These are phyloP conservation scores for Dissophora globulifera DNA, from an alignment of 192 early-diverging fungal species.

Conservation along the genomic window DNA sequence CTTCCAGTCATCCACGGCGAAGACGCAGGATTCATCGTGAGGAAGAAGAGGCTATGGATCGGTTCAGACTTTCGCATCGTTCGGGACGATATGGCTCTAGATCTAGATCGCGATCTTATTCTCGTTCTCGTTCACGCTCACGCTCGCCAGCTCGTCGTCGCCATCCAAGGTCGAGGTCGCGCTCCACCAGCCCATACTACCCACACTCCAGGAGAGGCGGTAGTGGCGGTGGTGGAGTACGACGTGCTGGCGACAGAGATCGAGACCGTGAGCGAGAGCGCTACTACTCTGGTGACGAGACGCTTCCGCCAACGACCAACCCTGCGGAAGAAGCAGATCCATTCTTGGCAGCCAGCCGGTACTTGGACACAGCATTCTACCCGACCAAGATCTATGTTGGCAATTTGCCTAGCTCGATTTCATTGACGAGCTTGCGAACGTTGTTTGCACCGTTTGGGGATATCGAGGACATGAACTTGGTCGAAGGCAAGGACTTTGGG, in stretches of 20 bases:
- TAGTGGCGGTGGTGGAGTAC: constrained; percentile 13
- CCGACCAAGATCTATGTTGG: constrained; percentile 64
- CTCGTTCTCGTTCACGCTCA: constrained; percentile 31
- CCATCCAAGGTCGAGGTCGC: constrained; percentile 37
- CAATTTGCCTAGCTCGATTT: constrained; percentile 49
- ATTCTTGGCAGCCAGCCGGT: constrained; percentile 58
- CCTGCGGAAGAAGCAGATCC: constrained; percentile 38
- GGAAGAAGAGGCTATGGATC: constrained; percentile 21
- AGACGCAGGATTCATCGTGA: constrained; percentile 24
- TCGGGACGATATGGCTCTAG: constrained; percentile 20
- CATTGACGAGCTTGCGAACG: constrained; percentile 31
- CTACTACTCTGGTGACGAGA: constrained; percentile 31
- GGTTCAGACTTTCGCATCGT: constrained; percentile 9
- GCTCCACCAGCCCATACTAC: constrained; percentile 42
- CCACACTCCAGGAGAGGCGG: constrained; percentile 13
- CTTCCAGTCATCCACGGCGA: constrained; percentile 23
- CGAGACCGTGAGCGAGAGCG: constrained; percentile 25
- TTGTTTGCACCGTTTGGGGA: constrained; percentile 55
- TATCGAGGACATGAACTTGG: constrained; percentile 54
- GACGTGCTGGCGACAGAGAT: constrained; percentile 27
- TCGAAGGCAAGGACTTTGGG: constrained; percentile 58
- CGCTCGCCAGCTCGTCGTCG: constrained; percentile 25
- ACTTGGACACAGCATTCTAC: constrained; percentile 63
- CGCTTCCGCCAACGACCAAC: constrained; percentile 2
- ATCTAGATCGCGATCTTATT: constrained; percentile 23